Evolutionary conservation across 331 rosid genomes (phyloP).

Genomic region (Malus hybrid): DNA sequence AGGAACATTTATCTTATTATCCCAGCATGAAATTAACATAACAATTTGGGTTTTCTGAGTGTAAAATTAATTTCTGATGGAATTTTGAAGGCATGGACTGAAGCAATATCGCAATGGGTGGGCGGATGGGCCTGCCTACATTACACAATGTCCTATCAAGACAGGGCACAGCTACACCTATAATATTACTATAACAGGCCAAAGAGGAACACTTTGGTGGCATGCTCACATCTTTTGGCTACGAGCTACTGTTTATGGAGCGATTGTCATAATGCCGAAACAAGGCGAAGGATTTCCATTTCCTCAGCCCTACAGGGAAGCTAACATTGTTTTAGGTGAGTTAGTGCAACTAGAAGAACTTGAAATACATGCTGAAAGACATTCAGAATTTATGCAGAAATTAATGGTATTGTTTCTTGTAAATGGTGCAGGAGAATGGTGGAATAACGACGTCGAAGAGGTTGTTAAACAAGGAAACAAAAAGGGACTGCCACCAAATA

Average conservation of each 20-base stretch:
- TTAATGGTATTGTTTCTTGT: neutral
- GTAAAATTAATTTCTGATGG: neutral
- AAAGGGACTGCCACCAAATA: constrained; percentile 27
- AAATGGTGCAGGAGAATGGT: constrained; percentile 26
- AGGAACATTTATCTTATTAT: neutral
- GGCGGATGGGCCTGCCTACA: constrained; percentile 36
- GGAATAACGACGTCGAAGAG: constrained; percentile 25
- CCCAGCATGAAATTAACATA: neutral
- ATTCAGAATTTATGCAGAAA: neutral
- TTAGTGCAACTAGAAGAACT: neutral
- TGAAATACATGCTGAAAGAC: neutral
- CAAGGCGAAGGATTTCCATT: constrained; percentile 22
- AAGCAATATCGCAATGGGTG: constrained; percentile 36
- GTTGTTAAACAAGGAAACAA: constrained; percentile 22
- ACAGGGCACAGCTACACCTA: constrained; percentile 24
- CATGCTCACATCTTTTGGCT: constrained; percentile 41
- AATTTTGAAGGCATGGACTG: constrained; percentile 25
- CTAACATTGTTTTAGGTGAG: constrained; percentile 8
- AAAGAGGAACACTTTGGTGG: constrained; percentile 41
- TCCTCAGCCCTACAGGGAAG: constrained; percentile 25
- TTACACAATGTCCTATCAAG: constrained; percentile 33
- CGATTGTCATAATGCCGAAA: constrained; percentile 25
- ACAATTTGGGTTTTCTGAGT: neutral
- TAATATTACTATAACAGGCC: constrained; percentile 22
- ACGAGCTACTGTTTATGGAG: constrained; percentile 33